Conservation (phyloP, 2,329 filamentous ascomycete species). For the Calcarisporium arbuscula region DNA sequence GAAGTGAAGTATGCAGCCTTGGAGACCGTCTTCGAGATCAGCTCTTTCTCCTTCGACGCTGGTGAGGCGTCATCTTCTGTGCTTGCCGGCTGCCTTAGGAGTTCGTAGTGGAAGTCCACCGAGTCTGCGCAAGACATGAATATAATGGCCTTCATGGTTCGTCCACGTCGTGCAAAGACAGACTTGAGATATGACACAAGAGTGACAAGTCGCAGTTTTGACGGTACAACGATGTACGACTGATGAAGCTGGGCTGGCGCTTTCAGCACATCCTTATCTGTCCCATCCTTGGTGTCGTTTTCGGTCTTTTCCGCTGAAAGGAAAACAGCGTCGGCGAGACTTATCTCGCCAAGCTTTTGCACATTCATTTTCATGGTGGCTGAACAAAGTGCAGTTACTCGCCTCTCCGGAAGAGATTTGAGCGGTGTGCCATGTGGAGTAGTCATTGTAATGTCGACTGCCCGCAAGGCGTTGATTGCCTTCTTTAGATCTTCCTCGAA, state of each 20-base stretch:
- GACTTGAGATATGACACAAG: conserved; percentile 78
- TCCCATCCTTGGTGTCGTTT: conserved; percentile 37
- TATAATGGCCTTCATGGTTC: conserved; percentile 93
- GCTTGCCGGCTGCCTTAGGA: conserved; percentile 50
- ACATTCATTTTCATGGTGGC: conserved; percentile 98
- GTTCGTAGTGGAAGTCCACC: conserved; percentile 91
- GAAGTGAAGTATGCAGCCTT: conserved; percentile 68
- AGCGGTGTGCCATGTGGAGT: conserved; percentile 52
- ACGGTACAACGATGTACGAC: conserved; percentile 77
- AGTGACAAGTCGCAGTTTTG: conserved; percentile 86
- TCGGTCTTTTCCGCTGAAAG: conserved; percentile 61
- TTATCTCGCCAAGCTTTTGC: conserved; percentile 88
- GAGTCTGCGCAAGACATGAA: conserved; percentile 97
- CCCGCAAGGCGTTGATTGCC: conserved; percentile 73
- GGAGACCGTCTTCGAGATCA: conserved; percentile 55
- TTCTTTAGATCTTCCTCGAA: conserved; percentile 92
- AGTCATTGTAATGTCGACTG: conserved; percentile 52
- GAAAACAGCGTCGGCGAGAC: conserved; percentile 84
- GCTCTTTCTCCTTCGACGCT: conserved; percentile 23
- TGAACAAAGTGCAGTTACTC: conserved; percentile 87
- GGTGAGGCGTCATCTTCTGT: conserved; percentile 10
- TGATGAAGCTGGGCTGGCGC: conserved; percentile 93
- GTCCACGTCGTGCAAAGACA: conserved; percentile 80
- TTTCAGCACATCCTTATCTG: conserved; percentile 55
- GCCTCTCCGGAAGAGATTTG: conserved; percentile 63